Base-by-base conservation (phyloP, 805 yeast species). In the Nakazawaea ambrosiae region DNA sequence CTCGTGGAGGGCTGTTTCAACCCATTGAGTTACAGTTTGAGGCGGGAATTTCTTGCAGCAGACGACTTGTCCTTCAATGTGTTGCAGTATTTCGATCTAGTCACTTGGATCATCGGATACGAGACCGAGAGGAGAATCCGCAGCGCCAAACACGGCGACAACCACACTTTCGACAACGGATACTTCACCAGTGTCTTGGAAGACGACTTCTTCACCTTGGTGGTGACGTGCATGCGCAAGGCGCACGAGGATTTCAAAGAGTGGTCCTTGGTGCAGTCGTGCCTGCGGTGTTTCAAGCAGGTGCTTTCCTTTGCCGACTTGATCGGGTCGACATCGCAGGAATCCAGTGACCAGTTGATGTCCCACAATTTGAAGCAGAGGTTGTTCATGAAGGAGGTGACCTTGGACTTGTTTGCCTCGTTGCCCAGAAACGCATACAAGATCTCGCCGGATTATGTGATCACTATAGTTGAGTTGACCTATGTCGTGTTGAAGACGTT, bases 1-100 rank as follows among this genome's bases (percentile, higher is more conserved):
- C 81, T 88, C 46, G 58, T 76, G 4, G 88, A 85, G 40, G 81
- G 86, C 23, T 77, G 88, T 12, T 86, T 84, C 57, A 84, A 85
- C 48, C 75, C 76, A 14, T 56, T 88, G 20, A 61, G 85, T 34
- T 63, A 57, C 33, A 63, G 73, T 20, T 60, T 81, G 10, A 67
- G 83, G 8, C 63, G 60, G 49, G 57, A 63, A 42, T 54, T 70
- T 32, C 62, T 73, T 15, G 20, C 52, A 39, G 15, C 42, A 17
- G 55, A 50, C 43, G 37, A 55, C 45, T 50, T 53, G 18, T 37
- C 54, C 16, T 51, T 51, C 14, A 53, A 53, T 35, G 35, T 42
- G 20, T 56, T 55, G 34, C 75, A 75, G 31, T 88, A 70, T 50
- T 69, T 83, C 29, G 65, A 73, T 41, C 61, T 84, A 5, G 60